phyloP scores from a whole-genome alignment of 306 rosid genomes.

The Cucumis hystrix region DNA sequence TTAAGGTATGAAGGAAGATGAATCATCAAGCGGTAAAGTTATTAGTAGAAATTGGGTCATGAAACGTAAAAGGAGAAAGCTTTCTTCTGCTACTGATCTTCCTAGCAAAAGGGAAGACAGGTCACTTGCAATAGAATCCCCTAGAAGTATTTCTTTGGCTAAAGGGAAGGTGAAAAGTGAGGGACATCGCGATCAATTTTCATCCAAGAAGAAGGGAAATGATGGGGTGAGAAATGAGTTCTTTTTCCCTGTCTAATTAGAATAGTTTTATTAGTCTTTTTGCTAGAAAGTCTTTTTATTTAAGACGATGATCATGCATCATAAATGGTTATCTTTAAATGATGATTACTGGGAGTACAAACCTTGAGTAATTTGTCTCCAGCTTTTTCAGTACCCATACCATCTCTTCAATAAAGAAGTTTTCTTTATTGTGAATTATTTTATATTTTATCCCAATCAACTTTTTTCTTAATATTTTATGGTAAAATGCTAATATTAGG shows the following conservation, averaged over 20 bases:
- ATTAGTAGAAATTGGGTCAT: slow-evolving; percentile 84
- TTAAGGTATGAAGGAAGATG: slow-evolving; percentile 59
- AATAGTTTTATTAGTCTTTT: neutral
- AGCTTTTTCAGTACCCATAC: too few species aligned
- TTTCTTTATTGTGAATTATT: neutral
- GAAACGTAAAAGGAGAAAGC: slow-evolving; percentile 92
- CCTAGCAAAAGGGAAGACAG: slow-evolving; percentile 56
- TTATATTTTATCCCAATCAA: neutral
- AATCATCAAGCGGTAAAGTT: slow-evolving; percentile 55
- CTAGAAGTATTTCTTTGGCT: slow-evolving; percentile 36
- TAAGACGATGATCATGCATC: neutral
- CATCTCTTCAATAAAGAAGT: too few species aligned
- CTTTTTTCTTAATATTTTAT: neutral
- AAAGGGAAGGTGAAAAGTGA: slow-evolving; percentile 44
- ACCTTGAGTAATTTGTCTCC: neutral
- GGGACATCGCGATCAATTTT: slow-evolving; percentile 28
- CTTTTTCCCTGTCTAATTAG: slow-evolving; percentile 3
- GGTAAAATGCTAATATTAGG: neutral
- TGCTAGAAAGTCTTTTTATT: neutral
- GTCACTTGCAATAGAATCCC: slow-evolving; percentile 44
- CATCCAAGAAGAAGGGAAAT: slow-evolving; percentile 89
- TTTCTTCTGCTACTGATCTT: slow-evolving; percentile 39
- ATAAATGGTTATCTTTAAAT: neutral
- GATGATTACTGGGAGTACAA: neutral
- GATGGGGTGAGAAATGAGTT: slow-evolving; percentile 71